Base-by-base conservation (phyloP, 768 basidiomycete genomes). In the Suillus bovinus region DNA sequence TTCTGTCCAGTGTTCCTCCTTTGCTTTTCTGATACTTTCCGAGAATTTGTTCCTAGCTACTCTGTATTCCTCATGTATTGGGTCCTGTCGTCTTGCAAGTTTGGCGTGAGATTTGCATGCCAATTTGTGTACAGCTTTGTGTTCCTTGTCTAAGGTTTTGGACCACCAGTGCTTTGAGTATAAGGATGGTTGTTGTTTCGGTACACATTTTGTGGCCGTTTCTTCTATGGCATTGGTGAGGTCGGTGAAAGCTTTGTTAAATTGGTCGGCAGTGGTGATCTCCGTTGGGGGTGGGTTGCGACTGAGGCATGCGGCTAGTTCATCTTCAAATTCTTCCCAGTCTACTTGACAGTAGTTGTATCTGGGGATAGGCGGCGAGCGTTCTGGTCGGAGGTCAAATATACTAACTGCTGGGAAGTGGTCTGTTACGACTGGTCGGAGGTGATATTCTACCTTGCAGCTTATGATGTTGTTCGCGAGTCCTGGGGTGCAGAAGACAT, bases 311-410 rank as follows among this genome's bases (percentile, higher is more conserved):
- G 9, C 4, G 10, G 41, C 9, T 9, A 42, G 41, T 10, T 7
- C 20, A 4, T 42, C 20, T 2, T 46, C 22, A 4, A 46, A 5
- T 3, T 14, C 8, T 2, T 49, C 47, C 49, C 49, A 50, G 7
- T 17, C 4, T 0, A 8, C 27, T 29, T 50, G 16, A 0, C 9
- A 1, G 27, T 50, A 50, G 8, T 50, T 50, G 4, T 2, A n/a
- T 42, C 9, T 42, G 8, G 36, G 36, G 1, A 11, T 10, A 5
- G 36, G 36, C 11, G 42, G 1, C 0, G n/a, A 3, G 3, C n/a
- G 4, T 17, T 49, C 27, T 0, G 49, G 49, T 0, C 9, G 8
- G 0, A 50, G 5, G 8, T 50, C 27, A 1, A 50, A 0, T 0
- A 1, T 2, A 5, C 49, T 50, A 0, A 50, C 20, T 0, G 31